Evolutionary conservation across 2,329 filamentous ascomycete genomes (phyloP).

Genomic region (Dactylellina leptospora): DNA sequence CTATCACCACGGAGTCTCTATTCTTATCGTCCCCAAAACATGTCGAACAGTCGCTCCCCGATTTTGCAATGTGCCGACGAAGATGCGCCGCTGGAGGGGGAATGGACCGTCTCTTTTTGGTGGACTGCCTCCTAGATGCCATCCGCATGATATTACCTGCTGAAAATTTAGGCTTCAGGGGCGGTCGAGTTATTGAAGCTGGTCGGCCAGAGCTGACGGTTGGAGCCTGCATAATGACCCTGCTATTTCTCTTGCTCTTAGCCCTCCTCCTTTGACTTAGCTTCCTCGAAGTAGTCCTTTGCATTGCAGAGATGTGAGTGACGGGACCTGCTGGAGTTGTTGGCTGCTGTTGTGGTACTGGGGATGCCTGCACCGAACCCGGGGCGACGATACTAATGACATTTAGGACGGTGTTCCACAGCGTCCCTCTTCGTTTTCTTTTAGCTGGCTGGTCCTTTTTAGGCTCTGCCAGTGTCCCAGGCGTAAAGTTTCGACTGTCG

Average conservation of each 20-base stretch:
- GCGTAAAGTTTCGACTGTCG: conserved; percentile 36
- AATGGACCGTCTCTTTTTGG: conserved; percentile 41
- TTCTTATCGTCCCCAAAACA: conserved; percentile 49
- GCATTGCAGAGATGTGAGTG: conserved; percentile 39
- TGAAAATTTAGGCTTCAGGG: conserved; percentile 34
- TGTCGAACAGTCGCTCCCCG: conserved; percentile 47
- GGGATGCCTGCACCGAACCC: conserved; percentile 13
- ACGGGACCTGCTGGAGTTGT: conserved; percentile 23
- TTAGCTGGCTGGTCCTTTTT: conserved; percentile 33
- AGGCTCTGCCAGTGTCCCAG: conserved; percentile 4
- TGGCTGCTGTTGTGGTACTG: background rate
- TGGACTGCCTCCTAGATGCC: conserved; percentile 21
- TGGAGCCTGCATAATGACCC: conserved; percentile 39
- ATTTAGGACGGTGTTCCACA: conserved; percentile 44
- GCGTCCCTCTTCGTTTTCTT: conserved; percentile 36
- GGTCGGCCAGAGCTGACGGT: conserved; percentile 7
- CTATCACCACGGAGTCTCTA: conserved; percentile 38
- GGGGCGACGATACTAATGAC: conserved; percentile 42
- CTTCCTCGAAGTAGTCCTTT: conserved; percentile 34
- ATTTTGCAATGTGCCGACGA: conserved; percentile 45
- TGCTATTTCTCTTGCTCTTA: conserved; percentile 38
- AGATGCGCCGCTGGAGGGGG: conserved; percentile 25
- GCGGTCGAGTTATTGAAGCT: conserved; percentile 16
- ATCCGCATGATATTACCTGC: conserved; percentile 48
- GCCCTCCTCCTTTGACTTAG: conserved; percentile 39